phyloP scores from a whole-genome alignment of 345 rosid genomes.

The Eucalyptus grandis region DNA sequence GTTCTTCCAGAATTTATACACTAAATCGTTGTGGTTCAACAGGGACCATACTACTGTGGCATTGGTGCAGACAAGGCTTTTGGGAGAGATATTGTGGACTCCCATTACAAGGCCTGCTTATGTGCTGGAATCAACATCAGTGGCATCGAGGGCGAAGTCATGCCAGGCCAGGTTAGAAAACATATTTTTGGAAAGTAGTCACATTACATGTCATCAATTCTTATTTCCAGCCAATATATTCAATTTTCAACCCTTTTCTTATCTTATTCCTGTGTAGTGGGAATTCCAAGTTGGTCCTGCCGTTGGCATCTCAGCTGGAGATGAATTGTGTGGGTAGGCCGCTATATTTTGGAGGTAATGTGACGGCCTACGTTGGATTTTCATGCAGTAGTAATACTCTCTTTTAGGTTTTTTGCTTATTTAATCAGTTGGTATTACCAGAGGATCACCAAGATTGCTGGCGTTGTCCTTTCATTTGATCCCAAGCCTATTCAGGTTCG shows the following conservation, averaged over 20 bases:
- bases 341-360: conserved; percentile 82
- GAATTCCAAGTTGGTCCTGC: conserved; percentile 95
- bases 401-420: neutral
- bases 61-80: conserved; percentile 77
- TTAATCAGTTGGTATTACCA: conserved; percentile 5
- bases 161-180: too few species aligned
- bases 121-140: conserved; percentile 73
- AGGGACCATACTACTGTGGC: conserved; percentile 95
- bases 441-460: conserved; percentile 95
- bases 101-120: conserved; percentile 88
- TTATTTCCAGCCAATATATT: neutral
- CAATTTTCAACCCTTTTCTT: neutral
- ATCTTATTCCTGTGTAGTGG: conserved; percentile 32
- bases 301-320: conserved; percentile 73
- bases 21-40: neutral
- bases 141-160: too few species aligned
- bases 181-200: neutral
- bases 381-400: too few species aligned
- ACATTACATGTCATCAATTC: neutral
- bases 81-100: conserved; percentile 76
- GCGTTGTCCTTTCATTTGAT: conserved; percentile 74
- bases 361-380: too few species aligned
- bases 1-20: neutral
- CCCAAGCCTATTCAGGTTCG: conserved; percentile 52
- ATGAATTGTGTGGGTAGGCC: conserved; percentile 87